Evolutionary conservation across 768 basidiomycete genomes (phyloP).

Genomic region (Phanerochaete carnosa): DNA sequence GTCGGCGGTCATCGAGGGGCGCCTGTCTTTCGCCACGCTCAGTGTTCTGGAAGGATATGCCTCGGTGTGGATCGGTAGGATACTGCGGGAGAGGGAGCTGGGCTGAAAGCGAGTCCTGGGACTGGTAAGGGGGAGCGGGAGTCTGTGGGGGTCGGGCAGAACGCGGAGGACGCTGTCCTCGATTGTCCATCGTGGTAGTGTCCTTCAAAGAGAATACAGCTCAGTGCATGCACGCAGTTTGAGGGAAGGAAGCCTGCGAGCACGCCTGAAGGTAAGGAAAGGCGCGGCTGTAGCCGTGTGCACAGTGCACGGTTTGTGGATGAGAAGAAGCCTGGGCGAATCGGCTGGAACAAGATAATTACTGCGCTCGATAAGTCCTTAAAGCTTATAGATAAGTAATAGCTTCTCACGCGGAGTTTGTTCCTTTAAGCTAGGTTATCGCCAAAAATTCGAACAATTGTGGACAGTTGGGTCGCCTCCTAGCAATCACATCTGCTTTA

Average conservation of each 20-base stretch:
- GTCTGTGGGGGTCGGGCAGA: constrained; percentile 29
- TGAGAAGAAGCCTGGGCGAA: constrained; percentile 3
- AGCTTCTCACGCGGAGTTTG: background rate
- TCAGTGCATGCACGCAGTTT: constrained; percentile 24
- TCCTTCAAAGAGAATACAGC: constrained; percentile 12
- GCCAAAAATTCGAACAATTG: background rate
- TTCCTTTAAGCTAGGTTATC: background rate
- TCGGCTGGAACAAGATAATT: background rate
- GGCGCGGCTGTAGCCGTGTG: constrained; percentile 5
- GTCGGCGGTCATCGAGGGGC: constrained; percentile 53
- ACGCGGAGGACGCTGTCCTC: constrained; percentile 35
- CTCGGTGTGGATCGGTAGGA: constrained; percentile 22
- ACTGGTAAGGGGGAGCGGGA: constrained; percentile 19
- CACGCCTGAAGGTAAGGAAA: constrained; percentile 2
- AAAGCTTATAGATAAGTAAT: background rate
- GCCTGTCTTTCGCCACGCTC: constrained; percentile 70
- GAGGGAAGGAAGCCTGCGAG: background rate
- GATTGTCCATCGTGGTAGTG: constrained; percentile 26
- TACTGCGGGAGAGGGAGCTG: constrained; percentile 19
- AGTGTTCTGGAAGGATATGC: constrained; percentile 65
- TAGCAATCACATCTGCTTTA: background rate
- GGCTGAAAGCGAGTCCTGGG: constrained; percentile 22
- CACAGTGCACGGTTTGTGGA: background rate
- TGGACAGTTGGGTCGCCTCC: background rate
- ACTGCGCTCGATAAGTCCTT: background rate